Conservation (phyloP, 139 green algal species). For the Micractinium conductrix region DNA sequence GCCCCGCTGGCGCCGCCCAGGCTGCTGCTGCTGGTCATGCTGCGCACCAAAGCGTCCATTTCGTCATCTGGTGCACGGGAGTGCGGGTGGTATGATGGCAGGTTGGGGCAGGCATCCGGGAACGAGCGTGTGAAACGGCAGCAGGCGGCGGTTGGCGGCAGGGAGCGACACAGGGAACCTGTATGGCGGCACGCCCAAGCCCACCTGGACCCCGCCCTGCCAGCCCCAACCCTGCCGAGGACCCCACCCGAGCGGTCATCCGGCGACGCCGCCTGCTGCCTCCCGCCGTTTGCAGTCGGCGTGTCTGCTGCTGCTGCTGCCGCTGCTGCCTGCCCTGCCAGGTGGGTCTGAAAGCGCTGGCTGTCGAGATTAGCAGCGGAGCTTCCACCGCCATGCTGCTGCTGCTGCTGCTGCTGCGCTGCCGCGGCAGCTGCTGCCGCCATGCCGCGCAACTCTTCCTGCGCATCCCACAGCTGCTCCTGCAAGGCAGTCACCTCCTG, state of each 20-base stretch:
- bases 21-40: constrained; percentile 23
- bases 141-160: no score
- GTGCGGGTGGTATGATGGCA: neutral
- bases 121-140: neutral
- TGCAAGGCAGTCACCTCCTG: constrained; percentile 39
- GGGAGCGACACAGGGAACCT: no score
- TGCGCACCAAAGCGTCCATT: constrained; percentile 21
- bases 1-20: neutral
- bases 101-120: no score
- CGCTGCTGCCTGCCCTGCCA: neutral
- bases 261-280: neutral
- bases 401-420: constrained; percentile 5
- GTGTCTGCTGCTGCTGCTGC: neutral
- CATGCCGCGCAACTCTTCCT: constrained; percentile 19
- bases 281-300: neutral
- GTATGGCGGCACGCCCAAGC: neutral
- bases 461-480: constrained; percentile 41
- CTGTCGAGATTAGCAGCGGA: no score
- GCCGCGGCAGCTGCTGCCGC: constrained; percentile 9
- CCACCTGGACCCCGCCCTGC: neutral
- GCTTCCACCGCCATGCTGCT: neutral
- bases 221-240: neutral
- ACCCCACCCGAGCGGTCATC: neutral
- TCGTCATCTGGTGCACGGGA: neutral
- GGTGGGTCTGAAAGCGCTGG: neutral